A percentile compares a stretch with the other conserved stretches of the same genome.
Conservation (phyloP, 2,329 filamentous ascomycete genomes). For the Chaetomium olivaceum region DNA sequence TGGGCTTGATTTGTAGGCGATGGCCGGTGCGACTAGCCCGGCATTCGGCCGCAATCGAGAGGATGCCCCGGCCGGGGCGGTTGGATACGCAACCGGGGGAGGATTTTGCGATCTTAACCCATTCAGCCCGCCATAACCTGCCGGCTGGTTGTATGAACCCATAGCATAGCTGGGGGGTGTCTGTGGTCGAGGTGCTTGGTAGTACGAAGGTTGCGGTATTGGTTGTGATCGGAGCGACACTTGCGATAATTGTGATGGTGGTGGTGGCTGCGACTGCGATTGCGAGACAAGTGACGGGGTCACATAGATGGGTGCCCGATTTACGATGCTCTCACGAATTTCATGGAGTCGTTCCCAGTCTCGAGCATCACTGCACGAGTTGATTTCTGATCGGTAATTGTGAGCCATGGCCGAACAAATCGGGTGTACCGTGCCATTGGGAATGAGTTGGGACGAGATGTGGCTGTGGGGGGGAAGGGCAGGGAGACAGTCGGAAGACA, state of each 20-base stretch:
- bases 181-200: conserved; percentile 6
- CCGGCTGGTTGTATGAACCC: conserved; percentile 16
- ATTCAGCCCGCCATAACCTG: conserved; percentile 14
- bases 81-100: conserved; percentile 3
- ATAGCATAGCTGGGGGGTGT: conserved; percentile 22
- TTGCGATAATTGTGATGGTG: conserved; percentile 4
- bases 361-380: conserved; percentile 41
- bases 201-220: conserved; percentile 15
- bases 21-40: conserved; percentile 17
- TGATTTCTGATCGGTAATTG: conserved; percentile 43
- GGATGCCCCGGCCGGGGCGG: background rate
- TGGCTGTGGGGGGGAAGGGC: conserved; percentile 1
- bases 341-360: conserved; percentile 47
- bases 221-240: conserved; percentile 12
- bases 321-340: conserved; percentile 46
- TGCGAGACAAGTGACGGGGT: conserved; percentile 25
- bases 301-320: conserved; percentile 31
- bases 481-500: background rate
- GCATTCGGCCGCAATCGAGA: conserved; percentile 6
- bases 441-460: background rate
- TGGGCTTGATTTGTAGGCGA: conserved; percentile 69
- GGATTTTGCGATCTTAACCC: conserved; percentile 13
- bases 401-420: conserved; percentile 7
- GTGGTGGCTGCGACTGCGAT: conserved; percentile 18
- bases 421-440: background rate